phyloP scores from a whole-genome alignment of 805 yeast genomes.

The Candida maltosa region DNA sequence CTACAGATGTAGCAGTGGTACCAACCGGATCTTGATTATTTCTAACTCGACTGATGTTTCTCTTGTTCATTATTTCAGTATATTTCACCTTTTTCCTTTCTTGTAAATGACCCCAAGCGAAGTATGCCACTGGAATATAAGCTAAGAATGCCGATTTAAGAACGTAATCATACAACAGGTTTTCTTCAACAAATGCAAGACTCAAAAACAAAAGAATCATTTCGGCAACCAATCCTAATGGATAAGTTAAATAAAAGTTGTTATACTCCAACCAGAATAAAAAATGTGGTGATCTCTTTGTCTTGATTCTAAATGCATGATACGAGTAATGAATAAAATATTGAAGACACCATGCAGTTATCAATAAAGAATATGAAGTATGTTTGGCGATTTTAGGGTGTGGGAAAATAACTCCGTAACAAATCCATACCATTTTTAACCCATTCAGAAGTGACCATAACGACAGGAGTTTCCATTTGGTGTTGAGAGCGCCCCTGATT shows the following conservation, averaged over 20 bases:
- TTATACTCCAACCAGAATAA: slow-evolving; percentile 36
- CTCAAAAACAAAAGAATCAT: slow-evolving; percentile 33
- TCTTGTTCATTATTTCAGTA: slow-evolving; percentile 17
- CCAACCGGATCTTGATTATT: not conserved
- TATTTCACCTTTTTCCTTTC: slow-evolving; percentile 18
- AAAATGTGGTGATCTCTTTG: slow-evolving; percentile 31
- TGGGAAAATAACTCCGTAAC: slow-evolving; percentile 40
- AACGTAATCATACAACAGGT: slow-evolving; percentile 20
- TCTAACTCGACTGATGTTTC: slow-evolving; percentile 5
- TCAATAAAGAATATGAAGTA: slow-evolving; percentile 36
- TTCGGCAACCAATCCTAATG: slow-evolving; percentile 30
- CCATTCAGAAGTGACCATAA: slow-evolving; percentile 29
- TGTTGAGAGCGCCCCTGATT: slow-evolving; percentile 13
- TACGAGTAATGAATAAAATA: slow-evolving; percentile 31
- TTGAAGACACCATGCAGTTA: slow-evolving; percentile 33
- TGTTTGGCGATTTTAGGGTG: slow-evolving; percentile 42
- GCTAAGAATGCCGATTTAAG: slow-evolving; percentile 23
- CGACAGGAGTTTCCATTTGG: slow-evolving; percentile 10
- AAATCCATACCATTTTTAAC: slow-evolving; percentile 32
- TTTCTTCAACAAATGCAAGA: slow-evolving; percentile 26
- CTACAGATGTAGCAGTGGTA: slow-evolving; percentile 1
- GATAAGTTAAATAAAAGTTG: slow-evolving; percentile 32
- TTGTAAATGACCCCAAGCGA: slow-evolving; percentile 29
- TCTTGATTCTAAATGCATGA: slow-evolving; percentile 32
- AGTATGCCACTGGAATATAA: slow-evolving; percentile 36